These are phyloP conservation scores for Gossypium trilobum DNA, from an alignment of 441 rosid species.

Conservation along the genomic window DNA sequence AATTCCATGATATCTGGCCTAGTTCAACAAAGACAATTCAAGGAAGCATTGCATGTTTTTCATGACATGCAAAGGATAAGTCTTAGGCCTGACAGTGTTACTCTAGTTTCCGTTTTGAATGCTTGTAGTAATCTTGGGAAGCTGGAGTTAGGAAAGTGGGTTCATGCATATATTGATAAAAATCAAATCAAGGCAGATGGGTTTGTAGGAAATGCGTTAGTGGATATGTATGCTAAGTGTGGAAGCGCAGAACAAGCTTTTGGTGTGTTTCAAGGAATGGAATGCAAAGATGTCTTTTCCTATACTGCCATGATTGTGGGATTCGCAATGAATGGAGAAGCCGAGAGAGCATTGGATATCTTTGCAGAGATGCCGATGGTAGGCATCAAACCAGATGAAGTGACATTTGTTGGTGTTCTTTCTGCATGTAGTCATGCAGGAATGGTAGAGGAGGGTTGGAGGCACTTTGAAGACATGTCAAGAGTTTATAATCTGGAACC, in stretches of 20 bases:
- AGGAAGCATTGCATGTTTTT: too few relatives aligned
- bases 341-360: conserved; percentile 18
- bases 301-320: conserved; percentile 29
- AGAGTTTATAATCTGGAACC: conserved; percentile 26
- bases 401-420: conserved; percentile 30
- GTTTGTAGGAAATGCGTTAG: too few relatives aligned
- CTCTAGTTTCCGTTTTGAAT: too few relatives aligned
- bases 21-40: too few relatives aligned
- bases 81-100: too few relatives aligned
- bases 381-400: conserved; percentile 26
- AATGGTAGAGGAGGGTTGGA: conserved; percentile 23
- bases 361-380: conserved; percentile 24
- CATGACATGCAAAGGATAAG: too few relatives aligned
- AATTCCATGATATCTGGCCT: too few relatives aligned
- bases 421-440: conserved; percentile 35
- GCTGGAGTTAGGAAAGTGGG: too few relatives aligned
- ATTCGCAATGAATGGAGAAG: conserved; percentile 29
- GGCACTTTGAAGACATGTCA: conserved; percentile 29
- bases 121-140: too few relatives aligned
- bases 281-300: conserved; percentile 26
- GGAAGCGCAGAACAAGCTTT: conserved; percentile 16
- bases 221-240: too few relatives aligned
- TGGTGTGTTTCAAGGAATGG: conserved; percentile 21
- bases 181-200: too few relatives aligned
- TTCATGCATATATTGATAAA: too few relatives aligned